Conservation (phyloP, 1,284 basidiomycete species). For the Agroathelia rolfsii region DNA sequence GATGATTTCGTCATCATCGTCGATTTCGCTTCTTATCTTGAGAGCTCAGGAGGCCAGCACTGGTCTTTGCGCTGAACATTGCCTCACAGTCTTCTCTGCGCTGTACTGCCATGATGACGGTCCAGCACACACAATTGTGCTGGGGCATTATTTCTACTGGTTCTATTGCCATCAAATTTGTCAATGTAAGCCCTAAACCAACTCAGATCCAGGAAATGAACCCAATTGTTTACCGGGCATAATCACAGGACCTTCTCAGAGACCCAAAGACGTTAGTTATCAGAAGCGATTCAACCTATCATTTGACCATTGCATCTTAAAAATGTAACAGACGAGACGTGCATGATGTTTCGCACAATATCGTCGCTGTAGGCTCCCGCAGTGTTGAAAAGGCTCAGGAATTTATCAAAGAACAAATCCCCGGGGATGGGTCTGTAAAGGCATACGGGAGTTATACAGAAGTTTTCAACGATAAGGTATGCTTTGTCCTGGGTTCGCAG, state of each 20-base stretch:
- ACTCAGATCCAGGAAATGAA: background rate
- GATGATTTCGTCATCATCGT: too few relatives aligned
- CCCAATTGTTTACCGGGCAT: background rate
- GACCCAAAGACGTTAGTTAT: conserved; percentile 37
- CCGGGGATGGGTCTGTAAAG: conserved; percentile 44
- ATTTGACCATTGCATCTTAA: conserved; percentile 4
- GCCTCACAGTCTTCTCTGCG: too few relatives aligned
- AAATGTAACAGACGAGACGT: conserved; percentile 44
- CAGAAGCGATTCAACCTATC: background rate
- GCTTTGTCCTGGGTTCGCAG: conserved; percentile 11
- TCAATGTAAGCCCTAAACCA: conserved; percentile 23
- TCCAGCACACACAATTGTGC: conserved; percentile 28
- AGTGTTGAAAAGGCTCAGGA: conserved; percentile 56
- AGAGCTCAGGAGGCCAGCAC: too few relatives aligned
- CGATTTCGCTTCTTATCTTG: too few relatives aligned
- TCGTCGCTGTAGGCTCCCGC: conserved; percentile 77
- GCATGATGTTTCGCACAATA: conserved; percentile 66
- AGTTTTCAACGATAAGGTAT: conserved; percentile 61
- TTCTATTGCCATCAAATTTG: conserved; percentile 33
- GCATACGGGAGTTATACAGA: conserved; percentile 73
- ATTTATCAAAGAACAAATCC: conserved; percentile 52
- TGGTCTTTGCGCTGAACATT: too few relatives aligned
- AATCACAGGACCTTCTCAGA: conserved; percentile 33
- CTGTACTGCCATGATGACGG: conserved; percentile 16
- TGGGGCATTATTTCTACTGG: conserved; percentile 54